Evolutionary conservation across 306 rosid species (phyloP).

Genomic region (Fragaria ananassa): DNA sequence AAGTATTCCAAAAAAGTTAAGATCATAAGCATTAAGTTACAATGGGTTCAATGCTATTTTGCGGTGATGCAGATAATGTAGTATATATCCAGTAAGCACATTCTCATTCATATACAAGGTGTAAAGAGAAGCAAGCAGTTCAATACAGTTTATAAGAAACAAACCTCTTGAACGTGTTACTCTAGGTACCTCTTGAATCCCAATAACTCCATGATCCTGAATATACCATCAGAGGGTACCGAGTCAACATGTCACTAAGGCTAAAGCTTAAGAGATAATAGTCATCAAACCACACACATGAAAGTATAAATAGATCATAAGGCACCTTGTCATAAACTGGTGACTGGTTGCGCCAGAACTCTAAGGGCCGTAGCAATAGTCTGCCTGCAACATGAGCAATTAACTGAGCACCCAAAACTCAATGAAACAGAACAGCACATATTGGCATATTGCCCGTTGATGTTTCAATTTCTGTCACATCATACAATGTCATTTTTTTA

Average conservation of each 20-base stretch:
- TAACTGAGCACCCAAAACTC: not conserved
- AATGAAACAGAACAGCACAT: not conserved
- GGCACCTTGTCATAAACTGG: slow-evolving; percentile 68
- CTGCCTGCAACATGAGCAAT: slow-evolving; percentile 53
- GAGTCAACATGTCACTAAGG: not conserved
- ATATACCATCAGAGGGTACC: not conserved
- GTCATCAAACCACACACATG: not conserved
- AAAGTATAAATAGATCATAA: not conserved
- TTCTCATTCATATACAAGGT: not conserved
- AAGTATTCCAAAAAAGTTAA: not conserved
- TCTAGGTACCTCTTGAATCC: slow-evolving; percentile 38
- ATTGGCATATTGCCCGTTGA: not conserved
- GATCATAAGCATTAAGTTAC: not conserved
- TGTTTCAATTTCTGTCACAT: not conserved
- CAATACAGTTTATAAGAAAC: slow-evolving; percentile 25
- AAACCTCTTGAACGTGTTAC: slow-evolving; percentile 35
- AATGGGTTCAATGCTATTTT: not conserved
- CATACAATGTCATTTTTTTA: not conserved
- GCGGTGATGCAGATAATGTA: not conserved
- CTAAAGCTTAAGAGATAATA: not conserved
- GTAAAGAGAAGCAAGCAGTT: not conserved
- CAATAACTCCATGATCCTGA: slow-evolving; percentile 52
- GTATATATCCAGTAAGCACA: not conserved
- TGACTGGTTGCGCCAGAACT: slow-evolving; percentile 84
- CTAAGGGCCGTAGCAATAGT: slow-evolving; percentile 55